Conservation (phyloP, 2,329 filamentous ascomycete genomes). For the Colletotrichum tabaci region DNA sequence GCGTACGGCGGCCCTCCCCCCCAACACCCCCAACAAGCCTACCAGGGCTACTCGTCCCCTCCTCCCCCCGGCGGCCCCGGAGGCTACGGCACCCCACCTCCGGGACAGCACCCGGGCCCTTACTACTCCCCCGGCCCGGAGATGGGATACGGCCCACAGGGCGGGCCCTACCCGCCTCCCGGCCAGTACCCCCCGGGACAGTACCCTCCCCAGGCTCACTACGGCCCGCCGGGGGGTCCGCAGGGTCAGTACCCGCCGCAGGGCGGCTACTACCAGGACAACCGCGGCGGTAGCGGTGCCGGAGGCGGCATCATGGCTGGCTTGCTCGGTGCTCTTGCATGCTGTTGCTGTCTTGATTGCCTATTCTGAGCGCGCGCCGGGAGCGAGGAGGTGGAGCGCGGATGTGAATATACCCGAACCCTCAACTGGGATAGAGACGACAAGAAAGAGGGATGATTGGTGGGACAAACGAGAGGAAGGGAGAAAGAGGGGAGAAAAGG, state of each 20-base stretch:
- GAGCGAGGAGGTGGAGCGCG: neutral
- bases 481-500: neutral
- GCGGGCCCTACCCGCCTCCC: slow-evolving; percentile 45
- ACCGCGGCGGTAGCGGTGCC: slow-evolving; percentile 50
- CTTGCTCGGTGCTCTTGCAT: slow-evolving; percentile 66
- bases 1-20: slow-evolving; percentile 60
- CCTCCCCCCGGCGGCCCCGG: slow-evolving; percentile 48
- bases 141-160: slow-evolving; percentile 61
- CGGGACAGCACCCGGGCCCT: slow-evolving; percentile 47
- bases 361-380: slow-evolving; percentile 61
- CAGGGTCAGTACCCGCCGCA: slow-evolving; percentile 47
- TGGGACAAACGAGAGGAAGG: neutral
- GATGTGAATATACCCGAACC: slow-evolving; percentile 31
- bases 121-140: slow-evolving; percentile 57
- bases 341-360: slow-evolving; percentile 72
- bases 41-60: slow-evolving; percentile 58
- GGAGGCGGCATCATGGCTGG: slow-evolving; percentile 59
- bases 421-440: neutral
- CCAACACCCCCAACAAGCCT: slow-evolving; percentile 59
- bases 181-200: slow-evolving; percentile 53
- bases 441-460: neutral
- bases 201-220: slow-evolving; percentile 36
- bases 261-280: slow-evolving; percentile 49
- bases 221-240: slow-evolving; percentile 45
- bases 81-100: slow-evolving; percentile 44